Base-by-base conservation (phyloP, 192 early-diverging fungal genomes). In the Coemansia sp. region DNA sequence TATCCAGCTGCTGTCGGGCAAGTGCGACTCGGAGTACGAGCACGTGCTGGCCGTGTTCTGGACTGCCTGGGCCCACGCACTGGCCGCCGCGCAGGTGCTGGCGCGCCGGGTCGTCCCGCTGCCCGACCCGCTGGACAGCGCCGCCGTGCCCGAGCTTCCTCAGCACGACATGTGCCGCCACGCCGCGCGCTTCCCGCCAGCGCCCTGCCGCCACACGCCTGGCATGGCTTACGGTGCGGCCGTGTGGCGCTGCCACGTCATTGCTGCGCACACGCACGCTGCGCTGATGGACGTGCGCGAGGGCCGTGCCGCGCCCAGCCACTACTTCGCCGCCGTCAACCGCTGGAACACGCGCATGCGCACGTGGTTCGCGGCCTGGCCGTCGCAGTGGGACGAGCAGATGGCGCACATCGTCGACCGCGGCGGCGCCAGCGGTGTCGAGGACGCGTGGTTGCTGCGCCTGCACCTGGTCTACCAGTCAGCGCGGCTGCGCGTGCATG, bases 1-100 rank as follows among this genome's bases (percentile, higher is more conserved):
- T 6, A 11, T 35, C 15, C 6, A 32, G n/a, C 28, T 22, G 48
- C 48, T 28, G 20, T 39, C 52, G 15, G 70, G 57, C 41, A 9
- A 22, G 18, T 81, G 79, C 67, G 79, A 81, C 52, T 51, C 76
- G 0, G 79, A 73, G 68, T 70, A 71, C 60, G 79, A 81, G 57
- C 71, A 81, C 48, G 18, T 81, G 36, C 65, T 81, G 43, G 51
- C 59, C 41, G 69, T 67, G 34, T 81, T 71, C 64, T 81, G 79
- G 79, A 57, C 67, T 48, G 61, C 67, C 37, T 81, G 74, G 79
- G 52, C 54, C 18, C 60, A 70, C 41, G 22, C 59, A 12, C 58
- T 74, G 34, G 66, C 67, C 0, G 74, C 74, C 0, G 79, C 79
- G 12, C 79, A 73, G 66, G 51, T 55, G n/a, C 65, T 73, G 37